Evolutionary conservation across 1,284 basidiomycete species (phyloP).

Genomic region (Irpex sp.): DNA sequence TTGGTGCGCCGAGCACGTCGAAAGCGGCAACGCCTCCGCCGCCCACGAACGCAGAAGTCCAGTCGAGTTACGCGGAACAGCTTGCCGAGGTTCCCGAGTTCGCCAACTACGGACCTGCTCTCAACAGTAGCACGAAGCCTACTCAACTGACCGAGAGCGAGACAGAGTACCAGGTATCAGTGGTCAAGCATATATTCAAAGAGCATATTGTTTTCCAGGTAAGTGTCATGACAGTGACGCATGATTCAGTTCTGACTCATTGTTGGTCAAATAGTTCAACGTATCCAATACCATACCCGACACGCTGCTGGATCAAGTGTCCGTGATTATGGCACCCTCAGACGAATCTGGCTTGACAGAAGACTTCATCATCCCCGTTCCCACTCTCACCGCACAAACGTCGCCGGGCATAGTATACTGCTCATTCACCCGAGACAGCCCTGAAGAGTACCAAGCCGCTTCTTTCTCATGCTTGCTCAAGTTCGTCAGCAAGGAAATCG

Average conservation of each 20-base stretch:
- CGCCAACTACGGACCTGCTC: slow-evolving; percentile 79
- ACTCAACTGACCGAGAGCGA: slow-evolving; percentile 92
- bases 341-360: slow-evolving; percentile 79
- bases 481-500: slow-evolving; percentile 96
- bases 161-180: slow-evolving; percentile 96
- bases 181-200: slow-evolving; percentile 96
- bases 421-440: slow-evolving; percentile 83
- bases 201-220: slow-evolving; percentile 97
- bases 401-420: slow-evolving; percentile 90
- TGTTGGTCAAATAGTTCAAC: slow-evolving; percentile 73
- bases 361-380: slow-evolving; percentile 92
- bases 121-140: slow-evolving; percentile 84
- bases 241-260: not conserved
- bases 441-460: slow-evolving; percentile 75
- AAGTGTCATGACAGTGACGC: slow-evolving; percentile 20
- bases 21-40: slow-evolving; percentile 62
- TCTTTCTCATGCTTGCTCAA: slow-evolving; percentile 95
- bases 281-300: slow-evolving; percentile 99
- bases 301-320: slow-evolving; percentile 92
- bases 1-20: slow-evolving; percentile 64
- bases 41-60: slow-evolving; percentile 75
- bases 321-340: slow-evolving; percentile 88
- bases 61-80: slow-evolving; percentile 85
- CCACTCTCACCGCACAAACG: slow-evolving; percentile 61
- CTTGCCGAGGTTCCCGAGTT: slow-evolving; percentile 87